These are phyloP conservation scores for Globisporangium uncinulatum DNA, from an alignment of 352 stramenopile genomes.

Conservation along the genomic window DNA sequence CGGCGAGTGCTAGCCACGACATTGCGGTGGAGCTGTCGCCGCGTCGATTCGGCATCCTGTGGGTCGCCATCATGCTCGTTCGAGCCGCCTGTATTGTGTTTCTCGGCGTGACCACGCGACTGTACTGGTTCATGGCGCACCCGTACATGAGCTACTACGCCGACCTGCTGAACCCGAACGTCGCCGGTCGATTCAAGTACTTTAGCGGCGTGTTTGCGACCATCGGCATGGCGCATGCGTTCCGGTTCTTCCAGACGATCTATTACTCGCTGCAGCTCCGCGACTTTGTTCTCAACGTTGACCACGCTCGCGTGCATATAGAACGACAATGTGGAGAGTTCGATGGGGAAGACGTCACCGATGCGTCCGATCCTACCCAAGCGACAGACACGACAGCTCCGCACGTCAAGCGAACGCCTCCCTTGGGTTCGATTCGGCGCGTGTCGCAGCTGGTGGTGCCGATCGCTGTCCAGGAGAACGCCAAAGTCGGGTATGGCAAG, in stretches of 20 bases:
- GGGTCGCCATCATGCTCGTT: background rate
- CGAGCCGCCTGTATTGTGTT: constrained; percentile 21
- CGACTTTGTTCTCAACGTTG: constrained; percentile 1
- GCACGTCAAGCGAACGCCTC: background rate
- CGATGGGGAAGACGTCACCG: background rate
- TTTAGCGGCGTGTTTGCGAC: constrained; percentile 18
- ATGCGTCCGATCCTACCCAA: too few relatives aligned
- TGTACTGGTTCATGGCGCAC: constrained; percentile 28
- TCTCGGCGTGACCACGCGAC: constrained; percentile 11
- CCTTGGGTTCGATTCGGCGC: background rate
- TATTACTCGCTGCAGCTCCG: constrained; percentile 3
- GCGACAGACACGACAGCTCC: too few relatives aligned
- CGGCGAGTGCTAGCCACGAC: constrained; percentile 3
- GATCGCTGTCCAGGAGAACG: background rate
- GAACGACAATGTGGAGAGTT: background rate
- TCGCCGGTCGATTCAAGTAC: constrained; percentile 14
- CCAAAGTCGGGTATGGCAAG: background rate
- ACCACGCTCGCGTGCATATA: background rate
- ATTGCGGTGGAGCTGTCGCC: constrained; percentile 19
- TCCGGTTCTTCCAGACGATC: constrained; percentile 11
- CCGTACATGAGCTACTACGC: constrained; percentile 39
- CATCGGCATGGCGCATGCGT: constrained; percentile 14
- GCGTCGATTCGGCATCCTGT: constrained; percentile 17
- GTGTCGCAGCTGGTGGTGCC: constrained; percentile 3
- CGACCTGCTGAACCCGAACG: constrained; percentile 18